These are phyloP conservation scores for Tuctoria greenei DNA, from an alignment of 176 grass and related monocot genomes.

Conservation along the genomic window DNA sequence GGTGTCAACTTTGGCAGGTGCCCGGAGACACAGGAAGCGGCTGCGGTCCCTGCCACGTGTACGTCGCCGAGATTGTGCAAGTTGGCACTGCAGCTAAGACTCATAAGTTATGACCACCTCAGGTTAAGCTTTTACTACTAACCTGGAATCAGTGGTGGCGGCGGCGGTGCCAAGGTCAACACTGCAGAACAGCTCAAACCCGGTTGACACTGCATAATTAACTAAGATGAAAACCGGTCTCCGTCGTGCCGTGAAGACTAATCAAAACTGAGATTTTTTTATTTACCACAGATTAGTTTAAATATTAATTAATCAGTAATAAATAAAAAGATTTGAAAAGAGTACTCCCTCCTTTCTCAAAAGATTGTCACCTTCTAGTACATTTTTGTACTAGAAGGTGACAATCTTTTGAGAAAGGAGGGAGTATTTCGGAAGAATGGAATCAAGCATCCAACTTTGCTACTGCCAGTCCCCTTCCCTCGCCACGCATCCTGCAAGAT, in stretches of 20 bases:
- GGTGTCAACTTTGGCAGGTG: not conserved
- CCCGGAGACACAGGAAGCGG: not conserved
- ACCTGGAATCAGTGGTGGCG: too few relatives aligned
- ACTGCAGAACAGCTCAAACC: not conserved
- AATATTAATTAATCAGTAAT: too few relatives aligned
- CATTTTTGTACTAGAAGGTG: too few relatives aligned
- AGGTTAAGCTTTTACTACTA: too few relatives aligned
- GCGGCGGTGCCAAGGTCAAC: not conserved
- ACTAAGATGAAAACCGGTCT: not conserved
- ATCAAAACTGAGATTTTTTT: too few relatives aligned
- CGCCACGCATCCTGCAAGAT: not conserved
- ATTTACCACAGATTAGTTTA: too few relatives aligned
- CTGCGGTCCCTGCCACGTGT: not conserved
- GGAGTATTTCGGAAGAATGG: too few relatives aligned
- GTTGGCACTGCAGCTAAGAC: too few relatives aligned
- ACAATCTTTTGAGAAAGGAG: too few relatives aligned
- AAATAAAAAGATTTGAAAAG: too few relatives aligned
- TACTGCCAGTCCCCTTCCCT: not conserved
- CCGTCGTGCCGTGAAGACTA: not conserved
- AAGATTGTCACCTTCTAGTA: too few relatives aligned
- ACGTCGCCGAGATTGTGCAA: not conserved
- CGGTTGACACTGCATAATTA: not conserved
- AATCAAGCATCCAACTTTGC: constrained; percentile 2
- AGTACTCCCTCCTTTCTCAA: too few relatives aligned
- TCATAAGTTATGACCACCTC: not conserved